Percentiles rank a stretch among this genome's conserved stretches.
Conservation (phyloP, 345 rosid species). For the Orychophragmus violaceus region DNA sequence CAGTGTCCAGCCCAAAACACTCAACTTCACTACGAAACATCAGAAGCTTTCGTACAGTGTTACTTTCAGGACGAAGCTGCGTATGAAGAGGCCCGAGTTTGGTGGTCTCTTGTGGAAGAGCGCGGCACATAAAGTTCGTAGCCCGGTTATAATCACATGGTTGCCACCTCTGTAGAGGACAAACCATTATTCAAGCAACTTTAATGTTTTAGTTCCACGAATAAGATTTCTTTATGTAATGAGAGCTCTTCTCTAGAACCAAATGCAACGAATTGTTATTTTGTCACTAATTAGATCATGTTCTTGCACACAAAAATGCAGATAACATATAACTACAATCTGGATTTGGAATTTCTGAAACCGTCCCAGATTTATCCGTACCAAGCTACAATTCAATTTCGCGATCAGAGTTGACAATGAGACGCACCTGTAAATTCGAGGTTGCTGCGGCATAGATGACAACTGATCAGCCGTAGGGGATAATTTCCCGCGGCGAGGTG, state of each 20-base stretch:
- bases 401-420: not conserved
- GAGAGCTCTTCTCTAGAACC: constrained; percentile 29
- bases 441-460: no score
- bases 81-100: constrained; percentile 58
- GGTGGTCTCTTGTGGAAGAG: constrained; percentile 84
- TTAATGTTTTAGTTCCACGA: constrained; percentile 19
- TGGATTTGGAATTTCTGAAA: no score
- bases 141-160: constrained; percentile 72
- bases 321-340: not conserved
- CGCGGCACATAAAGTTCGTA: constrained; percentile 71
- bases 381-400: no score
- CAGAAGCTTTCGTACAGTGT: constrained; percentile 70
- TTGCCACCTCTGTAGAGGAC: constrained; percentile 38
- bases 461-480: no score
- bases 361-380: no score
- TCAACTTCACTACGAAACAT: constrained; percentile 55
- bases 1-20: constrained; percentile 47
- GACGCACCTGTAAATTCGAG: no score
- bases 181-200: constrained; percentile 27
- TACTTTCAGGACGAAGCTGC: constrained; percentile 43
- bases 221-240: constrained; percentile 21
- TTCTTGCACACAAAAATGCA: not conserved
- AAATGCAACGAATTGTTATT: no score
- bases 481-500: not conserved
- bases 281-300: not conserved